Evolutionary conservation across 345 rosid species (phyloP), one percentile per base, ranked within the genome.

Genomic region (Triadica sebifera): DNA sequence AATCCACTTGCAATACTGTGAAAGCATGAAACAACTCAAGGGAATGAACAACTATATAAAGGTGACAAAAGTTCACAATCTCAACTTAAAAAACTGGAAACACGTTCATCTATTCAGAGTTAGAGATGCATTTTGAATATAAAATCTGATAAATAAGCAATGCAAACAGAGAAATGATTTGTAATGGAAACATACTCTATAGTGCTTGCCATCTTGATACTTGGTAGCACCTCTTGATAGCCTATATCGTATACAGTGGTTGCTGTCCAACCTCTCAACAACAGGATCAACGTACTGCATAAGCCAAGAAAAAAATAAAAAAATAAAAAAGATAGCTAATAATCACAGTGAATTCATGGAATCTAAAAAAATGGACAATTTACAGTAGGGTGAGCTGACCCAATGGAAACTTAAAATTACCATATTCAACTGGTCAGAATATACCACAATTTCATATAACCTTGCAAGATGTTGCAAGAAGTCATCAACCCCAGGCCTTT

Each of bases 401-500:
- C 25, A 45, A 37, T 5, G 59, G 58, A n/a, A 19, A 72, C 24
- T 45, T 9, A 12, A 38, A 38, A 74, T 74, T 89, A 93, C 98
- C 97, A 96, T 88, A 69, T 78, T 87, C 81, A 85, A 85, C 80
- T 90, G 89, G 75, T 96, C 99, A 52, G 99, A 87, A 75, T 86
- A 96, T 63, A 93, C 88, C 17, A 96, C 85, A 81, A 96, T 87
- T 87, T 96, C 98, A 66, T 88, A 93, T 74, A 84, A 89, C 83
- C 86, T 88, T 2, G 79, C 86, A 77, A 96, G 89, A 74, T 96
- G 99, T 76, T 96, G 96, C 88, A 96, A 80, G 85, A 96, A 96
- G 73, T 89, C 91, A 81, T 93, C 97, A 50, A 93, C 94, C 77
- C 97, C 99, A 67, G 98, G 99, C 75, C 98, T 83, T 90, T 96